These are phyloP conservation scores for Clathrus columnatus DNA, from an alignment of 768 basidiomycete genomes.

Conservation along the genomic window DNA sequence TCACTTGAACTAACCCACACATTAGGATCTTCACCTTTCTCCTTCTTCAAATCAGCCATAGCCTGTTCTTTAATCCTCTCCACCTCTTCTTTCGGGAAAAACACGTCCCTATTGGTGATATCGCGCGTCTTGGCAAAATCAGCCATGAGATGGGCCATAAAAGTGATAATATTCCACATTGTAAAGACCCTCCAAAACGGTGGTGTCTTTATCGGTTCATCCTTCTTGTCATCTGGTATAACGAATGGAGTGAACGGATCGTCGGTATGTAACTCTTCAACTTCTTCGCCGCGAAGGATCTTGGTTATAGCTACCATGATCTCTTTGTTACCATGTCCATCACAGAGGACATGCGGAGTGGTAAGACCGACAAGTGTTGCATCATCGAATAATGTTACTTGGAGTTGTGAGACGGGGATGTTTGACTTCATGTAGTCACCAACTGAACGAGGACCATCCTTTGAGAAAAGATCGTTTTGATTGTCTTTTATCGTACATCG, in stretches of 20 bases:
- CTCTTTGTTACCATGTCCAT: constrained; percentile 13
- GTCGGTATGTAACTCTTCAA: constrained; percentile 2
- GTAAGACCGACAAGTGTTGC: constrained; percentile 11
- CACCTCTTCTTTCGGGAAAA: constrained; percentile 6
- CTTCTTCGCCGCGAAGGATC: constrained; percentile 9
- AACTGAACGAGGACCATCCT: constrained; percentile 11
- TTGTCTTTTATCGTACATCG: constrained; percentile 3
- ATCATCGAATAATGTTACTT: constrained; percentile 9
- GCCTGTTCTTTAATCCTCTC: constrained; percentile 10
- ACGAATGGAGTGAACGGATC: constrained; percentile 4
- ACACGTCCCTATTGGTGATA: constrained; percentile 7
- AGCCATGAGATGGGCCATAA: constrained; percentile 8
- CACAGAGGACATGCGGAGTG: constrained; percentile 11
- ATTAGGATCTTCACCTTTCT: constrained; percentile 1
- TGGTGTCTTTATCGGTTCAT: not conserved
- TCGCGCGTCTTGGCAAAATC: constrained; percentile 4
- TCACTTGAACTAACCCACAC: constrained; percentile 12
- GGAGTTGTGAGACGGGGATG: constrained; percentile 5
- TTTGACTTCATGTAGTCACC: constrained; percentile 4
- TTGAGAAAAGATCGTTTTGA: not conserved
- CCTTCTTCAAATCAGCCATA: constrained; percentile 4
- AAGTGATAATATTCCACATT: not conserved
- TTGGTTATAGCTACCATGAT: constrained; percentile 3
- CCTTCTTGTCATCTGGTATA: not conserved
- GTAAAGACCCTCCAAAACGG: constrained; percentile 9